Conservation (phyloP, 139 green algal species). For the Volvox africanus region DNA sequence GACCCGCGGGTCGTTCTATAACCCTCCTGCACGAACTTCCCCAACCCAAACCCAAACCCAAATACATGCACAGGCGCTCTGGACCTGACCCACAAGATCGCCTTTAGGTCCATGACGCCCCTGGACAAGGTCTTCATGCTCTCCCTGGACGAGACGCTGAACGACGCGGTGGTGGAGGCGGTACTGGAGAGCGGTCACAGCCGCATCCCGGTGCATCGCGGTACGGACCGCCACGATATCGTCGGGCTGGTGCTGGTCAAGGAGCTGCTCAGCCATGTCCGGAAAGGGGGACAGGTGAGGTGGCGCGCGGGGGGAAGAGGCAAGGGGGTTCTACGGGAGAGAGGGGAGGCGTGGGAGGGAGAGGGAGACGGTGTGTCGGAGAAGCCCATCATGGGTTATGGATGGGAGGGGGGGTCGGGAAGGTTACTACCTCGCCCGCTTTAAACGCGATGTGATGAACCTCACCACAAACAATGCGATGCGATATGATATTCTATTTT, state of each 20-base stretch:
- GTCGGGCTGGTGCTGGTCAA: conserved; percentile 70
- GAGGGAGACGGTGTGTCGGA: too few species aligned
- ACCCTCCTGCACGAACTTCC: too few species aligned
- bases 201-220: conserved; percentile 79
- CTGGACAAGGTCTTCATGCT: conserved; percentile 93
- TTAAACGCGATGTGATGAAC: not conserved
- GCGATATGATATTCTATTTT: too few species aligned
- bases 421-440: too few species aligned
- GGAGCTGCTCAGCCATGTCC: conserved; percentile 41
- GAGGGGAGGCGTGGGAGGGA: not conserved
- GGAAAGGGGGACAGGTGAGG: conserved; percentile 17
- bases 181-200: conserved; percentile 68
- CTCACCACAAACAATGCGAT: too few species aligned
- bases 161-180: conserved; percentile 61
- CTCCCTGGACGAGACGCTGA: conserved; percentile 71
- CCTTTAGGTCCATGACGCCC: conserved; percentile 81
- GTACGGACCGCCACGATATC: conserved; percentile 60
- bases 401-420: too few species aligned
- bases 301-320: not conserved
- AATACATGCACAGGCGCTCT: conserved; percentile 66
- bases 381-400: not conserved
- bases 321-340: too few species aligned
- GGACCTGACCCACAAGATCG: conserved; percentile 85
- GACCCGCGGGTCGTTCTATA: not conserved
- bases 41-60: not conserved